phyloP scores from a whole-genome alignment of 1,284 basidiomycete genomes.

The Inonotus hispidus region DNA sequence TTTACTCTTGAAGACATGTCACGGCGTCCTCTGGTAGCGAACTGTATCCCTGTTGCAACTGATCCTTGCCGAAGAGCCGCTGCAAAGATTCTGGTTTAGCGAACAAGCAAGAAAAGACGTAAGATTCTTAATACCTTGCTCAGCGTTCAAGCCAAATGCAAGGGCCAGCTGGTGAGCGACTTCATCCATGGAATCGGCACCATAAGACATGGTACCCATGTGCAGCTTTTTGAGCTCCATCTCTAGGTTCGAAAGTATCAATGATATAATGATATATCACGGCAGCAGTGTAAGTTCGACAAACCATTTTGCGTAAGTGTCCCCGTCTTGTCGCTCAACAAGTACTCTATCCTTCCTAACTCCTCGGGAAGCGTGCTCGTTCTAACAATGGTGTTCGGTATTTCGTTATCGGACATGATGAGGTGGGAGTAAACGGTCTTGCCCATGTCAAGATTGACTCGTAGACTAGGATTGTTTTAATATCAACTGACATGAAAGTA shows the following conservation, averaged over 20 bases:
- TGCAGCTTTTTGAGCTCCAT: constrained; percentile 99
- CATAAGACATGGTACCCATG: constrained; percentile 98
- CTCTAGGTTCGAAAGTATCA: constrained; percentile 44
- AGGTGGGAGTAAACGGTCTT: constrained; percentile 97
- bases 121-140: constrained; percentile 34
- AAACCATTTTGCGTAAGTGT: constrained; percentile 95
- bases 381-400: constrained; percentile 92
- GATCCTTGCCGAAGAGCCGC: constrained; percentile 44
- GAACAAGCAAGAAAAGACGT: not conserved
- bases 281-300: constrained; percentile 21
- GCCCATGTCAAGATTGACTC: constrained; percentile 99
- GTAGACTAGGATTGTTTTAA: constrained; percentile 52
- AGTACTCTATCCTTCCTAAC: constrained; percentile 92
- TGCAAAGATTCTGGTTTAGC: constrained; percentile 20
- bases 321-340: constrained; percentile 96
- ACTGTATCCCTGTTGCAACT: constrained; percentile 66
- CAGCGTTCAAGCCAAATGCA: constrained; percentile 64
- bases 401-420: constrained; percentile 91
- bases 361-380: constrained; percentile 98
- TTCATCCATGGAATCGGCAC: constrained; percentile 97
- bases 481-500: not conserved
- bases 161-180: constrained; percentile 83
- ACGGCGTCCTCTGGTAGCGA: constrained; percentile 78
- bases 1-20: constrained; percentile 96
- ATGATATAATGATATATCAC: not conserved